phyloP scores from a whole-genome alignment of 2,329 filamentous ascomycete genomes.

The Taxawa tesnikishii region DNA sequence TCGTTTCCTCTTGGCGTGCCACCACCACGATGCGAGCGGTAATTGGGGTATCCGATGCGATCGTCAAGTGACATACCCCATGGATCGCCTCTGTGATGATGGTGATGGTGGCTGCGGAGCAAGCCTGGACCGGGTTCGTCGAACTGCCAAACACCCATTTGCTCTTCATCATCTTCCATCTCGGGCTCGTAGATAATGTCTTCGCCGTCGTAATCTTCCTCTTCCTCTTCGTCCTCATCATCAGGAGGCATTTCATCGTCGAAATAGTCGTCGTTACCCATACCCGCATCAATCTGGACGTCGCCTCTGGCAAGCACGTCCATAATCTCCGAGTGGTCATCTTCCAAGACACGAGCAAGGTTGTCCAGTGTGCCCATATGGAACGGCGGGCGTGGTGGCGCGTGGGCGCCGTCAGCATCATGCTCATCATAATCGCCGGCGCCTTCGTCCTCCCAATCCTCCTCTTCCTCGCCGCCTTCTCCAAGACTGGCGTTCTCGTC shows the following conservation, averaged over 20 bases:
- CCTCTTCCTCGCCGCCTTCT: conserved; percentile 36
- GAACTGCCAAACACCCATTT: conserved; percentile 35
- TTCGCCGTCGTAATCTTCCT: conserved; percentile 52
- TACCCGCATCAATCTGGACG: conserved; percentile 24
- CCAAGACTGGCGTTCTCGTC: conserved; percentile 33
- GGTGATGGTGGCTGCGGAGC: conserved; percentile 34
- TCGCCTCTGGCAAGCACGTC: conserved; percentile 29
- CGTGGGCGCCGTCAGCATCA: conserved; percentile 24
- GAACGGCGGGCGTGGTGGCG: conserved; percentile 10
- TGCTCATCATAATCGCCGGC: conserved; percentile 45
- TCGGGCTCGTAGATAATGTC: conserved; percentile 47
- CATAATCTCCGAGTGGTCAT: conserved; percentile 23
- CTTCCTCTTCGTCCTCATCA: conserved; percentile 34
- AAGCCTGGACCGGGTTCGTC: conserved; percentile 26
- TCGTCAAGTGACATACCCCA: neutral
- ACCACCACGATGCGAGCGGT: conserved; percentile 28
- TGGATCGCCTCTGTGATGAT: conserved; percentile 21
- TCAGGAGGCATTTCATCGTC: conserved; percentile 47
- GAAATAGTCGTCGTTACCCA: conserved; percentile 35
- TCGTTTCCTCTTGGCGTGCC: conserved; percentile 43
- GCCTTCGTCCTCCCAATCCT: conserved; percentile 25
- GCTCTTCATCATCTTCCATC: conserved; percentile 28
- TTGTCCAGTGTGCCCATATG: conserved; percentile 21
- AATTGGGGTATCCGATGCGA: conserved; percentile 22
- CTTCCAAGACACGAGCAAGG: conserved; percentile 27